Conservation (phyloP, 1,284 basidiomycete species). For the Melampsora larici-populina region DNA sequence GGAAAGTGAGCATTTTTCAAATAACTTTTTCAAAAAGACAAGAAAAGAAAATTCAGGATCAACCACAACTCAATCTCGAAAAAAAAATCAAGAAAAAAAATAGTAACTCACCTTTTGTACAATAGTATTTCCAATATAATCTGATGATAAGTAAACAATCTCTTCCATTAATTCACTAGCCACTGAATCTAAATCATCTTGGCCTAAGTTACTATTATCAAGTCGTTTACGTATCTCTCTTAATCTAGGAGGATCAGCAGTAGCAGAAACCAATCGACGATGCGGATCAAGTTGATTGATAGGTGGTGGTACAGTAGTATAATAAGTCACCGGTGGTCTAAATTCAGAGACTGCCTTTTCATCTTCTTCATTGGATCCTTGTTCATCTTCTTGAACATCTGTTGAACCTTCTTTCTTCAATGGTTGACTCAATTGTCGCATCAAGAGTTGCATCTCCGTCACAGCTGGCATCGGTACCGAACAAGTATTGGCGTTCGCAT, state of each 20-base stretch:
- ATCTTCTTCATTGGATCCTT: conserved; percentile 6
- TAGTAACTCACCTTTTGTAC: conserved; percentile 49
- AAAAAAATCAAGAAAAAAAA: conserved; percentile 6
- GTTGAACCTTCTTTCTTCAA: not conserved
- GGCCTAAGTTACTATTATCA: conserved; percentile 72
- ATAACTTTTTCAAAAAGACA: conserved; percentile 83
- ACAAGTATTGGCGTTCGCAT: not conserved
- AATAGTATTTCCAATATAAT: conserved; percentile 98
- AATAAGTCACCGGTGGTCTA: conserved; percentile 84
- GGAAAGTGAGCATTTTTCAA: conserved; percentile 76
- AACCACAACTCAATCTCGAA: not conserved
- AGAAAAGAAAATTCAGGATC: not conserved
- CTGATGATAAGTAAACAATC: conserved; percentile 79
- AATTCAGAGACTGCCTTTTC: conserved; percentile 61
- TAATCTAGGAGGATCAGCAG: conserved; percentile 86
- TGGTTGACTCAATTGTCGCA: conserved; percentile 23
- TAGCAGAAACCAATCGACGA: conserved; percentile 59
- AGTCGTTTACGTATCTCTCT: conserved; percentile 89
- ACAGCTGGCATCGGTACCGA: conserved; percentile 21
- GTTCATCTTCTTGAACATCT: not conserved
- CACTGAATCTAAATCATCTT: conserved; percentile 83
- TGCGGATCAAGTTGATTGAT: conserved; percentile 44
- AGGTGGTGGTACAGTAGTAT: conserved; percentile 81
- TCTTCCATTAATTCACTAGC: conserved; percentile 82
- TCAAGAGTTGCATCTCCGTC: conserved; percentile 38